Evolutionary conservation across 345 rosid genomes (phyloP).

Genomic region (Sonneratia alba): DNA sequence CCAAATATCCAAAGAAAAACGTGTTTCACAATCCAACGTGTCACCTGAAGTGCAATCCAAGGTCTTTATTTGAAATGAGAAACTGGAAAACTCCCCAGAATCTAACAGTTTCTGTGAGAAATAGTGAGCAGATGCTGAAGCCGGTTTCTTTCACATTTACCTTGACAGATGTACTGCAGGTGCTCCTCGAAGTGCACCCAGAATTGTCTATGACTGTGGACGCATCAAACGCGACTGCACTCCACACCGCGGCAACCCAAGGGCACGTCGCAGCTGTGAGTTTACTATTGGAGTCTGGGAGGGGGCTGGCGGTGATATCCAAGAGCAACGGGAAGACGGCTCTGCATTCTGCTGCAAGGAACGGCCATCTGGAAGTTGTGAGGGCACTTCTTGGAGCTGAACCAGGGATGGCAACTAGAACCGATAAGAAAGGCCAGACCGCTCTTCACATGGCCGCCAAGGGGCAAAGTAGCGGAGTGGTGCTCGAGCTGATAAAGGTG

Average conservation of each 20-base stretch:
- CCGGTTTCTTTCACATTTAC: background rate
- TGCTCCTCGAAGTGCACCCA: slow-evolving; percentile 6
- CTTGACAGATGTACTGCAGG: slow-evolving; percentile 4
- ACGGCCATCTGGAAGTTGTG: slow-evolving; percentile 10
- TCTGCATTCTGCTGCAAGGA: slow-evolving; percentile 12
- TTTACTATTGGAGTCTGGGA: slow-evolving; percentile 6
- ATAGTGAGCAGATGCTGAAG: background rate
- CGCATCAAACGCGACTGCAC: slow-evolving; percentile 7
- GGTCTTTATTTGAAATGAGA: no score
- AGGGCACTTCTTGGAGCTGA: slow-evolving; percentile 3
- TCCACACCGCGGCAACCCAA: slow-evolving; percentile 10
- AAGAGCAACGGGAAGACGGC: slow-evolving; percentile 12
- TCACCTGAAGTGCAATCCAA: no score
- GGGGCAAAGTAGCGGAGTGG: slow-evolving; percentile 7
- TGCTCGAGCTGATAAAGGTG: slow-evolving; percentile 7
- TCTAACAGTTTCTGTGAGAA: no score
- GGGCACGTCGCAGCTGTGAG: slow-evolving; percentile 9
- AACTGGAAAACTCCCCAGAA: no score
- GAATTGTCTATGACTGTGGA: slow-evolving; percentile 8
- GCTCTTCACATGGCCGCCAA: slow-evolving; percentile 14
- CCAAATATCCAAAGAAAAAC: no score
- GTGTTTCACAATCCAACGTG: no score
- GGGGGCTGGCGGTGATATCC: slow-evolving; percentile 6
- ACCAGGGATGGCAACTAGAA: background rate
- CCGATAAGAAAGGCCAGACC: slow-evolving; percentile 12